A percentile compares a stretch with the other conserved stretches of the same genome.
These are phyloP conservation scores for Fusarium equiseti DNA, from an alignment of 2,329 filamentous ascomycete genomes.

Conservation along the genomic window DNA sequence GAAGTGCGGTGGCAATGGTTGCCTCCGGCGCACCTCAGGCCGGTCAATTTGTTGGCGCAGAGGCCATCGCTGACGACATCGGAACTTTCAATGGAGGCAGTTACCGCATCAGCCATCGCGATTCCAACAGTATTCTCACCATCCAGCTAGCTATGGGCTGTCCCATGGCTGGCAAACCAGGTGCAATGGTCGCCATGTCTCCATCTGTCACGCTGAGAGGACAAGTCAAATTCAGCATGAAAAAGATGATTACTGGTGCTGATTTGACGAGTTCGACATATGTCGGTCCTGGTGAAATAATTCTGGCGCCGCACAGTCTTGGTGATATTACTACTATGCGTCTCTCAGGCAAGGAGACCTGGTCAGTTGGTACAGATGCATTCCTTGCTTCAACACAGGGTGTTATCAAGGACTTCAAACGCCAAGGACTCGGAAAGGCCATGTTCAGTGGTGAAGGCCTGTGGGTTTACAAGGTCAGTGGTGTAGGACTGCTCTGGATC, in stretches of 20 bases:
- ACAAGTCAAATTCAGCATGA: conserved; percentile 84
- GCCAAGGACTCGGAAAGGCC: conserved; percentile 86
- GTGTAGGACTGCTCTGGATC: conserved; percentile 86
- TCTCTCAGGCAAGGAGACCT: conserved; percentile 77
- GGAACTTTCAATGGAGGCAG: conserved; percentile 98
- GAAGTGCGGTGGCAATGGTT: conserved; percentile 50
- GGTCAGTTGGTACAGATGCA: conserved; percentile 88
- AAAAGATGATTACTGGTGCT: conserved; percentile 87
- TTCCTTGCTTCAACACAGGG: conserved; percentile 89
- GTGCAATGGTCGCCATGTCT: conserved; percentile 95
- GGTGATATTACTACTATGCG: conserved; percentile 89
- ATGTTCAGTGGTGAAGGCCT: conserved; percentile 95
- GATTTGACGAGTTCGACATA: conserved; percentile 84
- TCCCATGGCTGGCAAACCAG: conserved; percentile 83
- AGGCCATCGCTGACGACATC: conserved; percentile 79
- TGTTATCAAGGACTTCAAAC: conserved; percentile 88
- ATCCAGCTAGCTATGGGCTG: conserved; percentile 91
- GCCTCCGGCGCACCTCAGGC: conserved; percentile 57
- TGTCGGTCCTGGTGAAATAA: conserved; percentile 89
- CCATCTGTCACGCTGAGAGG: conserved; percentile 88
- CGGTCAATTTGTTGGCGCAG: conserved; percentile 72
- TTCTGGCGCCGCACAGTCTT: conserved; percentile 82
- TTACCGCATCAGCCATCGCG: conserved; percentile 91
- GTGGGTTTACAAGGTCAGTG: conserved; percentile 88
- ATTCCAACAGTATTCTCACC: conserved; percentile 90